Evolutionary conservation across 192 early-diverging fungal genomes (phyloP).

Genomic region (Backusella luteola): DNA sequence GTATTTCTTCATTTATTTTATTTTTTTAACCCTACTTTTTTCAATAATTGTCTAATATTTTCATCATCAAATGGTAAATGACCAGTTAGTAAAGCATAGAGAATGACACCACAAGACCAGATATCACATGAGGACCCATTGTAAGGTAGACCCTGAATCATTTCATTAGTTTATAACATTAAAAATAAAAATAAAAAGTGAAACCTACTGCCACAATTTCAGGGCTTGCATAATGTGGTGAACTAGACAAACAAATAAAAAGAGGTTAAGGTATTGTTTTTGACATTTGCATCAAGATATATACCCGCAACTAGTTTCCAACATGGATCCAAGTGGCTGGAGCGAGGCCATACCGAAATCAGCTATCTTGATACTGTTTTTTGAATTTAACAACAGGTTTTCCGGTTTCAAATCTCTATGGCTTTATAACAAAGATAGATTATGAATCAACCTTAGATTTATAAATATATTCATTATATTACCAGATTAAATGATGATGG

Average conservation of each 20-base stretch:
- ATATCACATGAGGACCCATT: slow-evolving; percentile 69
- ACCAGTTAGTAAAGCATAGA: slow-evolving; percentile 71
- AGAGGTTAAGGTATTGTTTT: background rate
- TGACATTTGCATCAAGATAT: background rate
- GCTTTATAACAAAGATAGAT: background rate
- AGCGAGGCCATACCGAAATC: slow-evolving; percentile 89
- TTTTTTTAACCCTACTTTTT: slow-evolving; percentile 43
- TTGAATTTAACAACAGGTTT: slow-evolving; percentile 56
- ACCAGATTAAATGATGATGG: slow-evolving; percentile 70
- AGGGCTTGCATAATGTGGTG: slow-evolving; percentile 73
- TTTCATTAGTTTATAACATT: background rate
- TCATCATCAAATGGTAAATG: slow-evolving; percentile 76
- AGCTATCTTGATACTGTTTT: slow-evolving; percentile 82
- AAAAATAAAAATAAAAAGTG: background rate
- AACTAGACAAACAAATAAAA: slow-evolving; percentile 39
- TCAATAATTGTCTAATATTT: slow-evolving; percentile 62
- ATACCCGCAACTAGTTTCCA: slow-evolving; percentile 70
- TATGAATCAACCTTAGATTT: background rate
- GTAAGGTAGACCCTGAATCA: slow-evolving; percentile 54
- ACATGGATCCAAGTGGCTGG: slow-evolving; percentile 48
- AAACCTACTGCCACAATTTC: slow-evolving; percentile 64
- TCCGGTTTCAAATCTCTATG: slow-evolving; percentile 96
- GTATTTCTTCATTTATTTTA: background rate
- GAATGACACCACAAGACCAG: slow-evolving; percentile 74
- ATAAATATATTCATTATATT: slow-evolving; percentile 10